Evolutionary conservation across 2,329 filamentous ascomycete species (phyloP), one percentile per base, ranked within the genome.

Genomic region (Curvularia verruculosa): DNA sequence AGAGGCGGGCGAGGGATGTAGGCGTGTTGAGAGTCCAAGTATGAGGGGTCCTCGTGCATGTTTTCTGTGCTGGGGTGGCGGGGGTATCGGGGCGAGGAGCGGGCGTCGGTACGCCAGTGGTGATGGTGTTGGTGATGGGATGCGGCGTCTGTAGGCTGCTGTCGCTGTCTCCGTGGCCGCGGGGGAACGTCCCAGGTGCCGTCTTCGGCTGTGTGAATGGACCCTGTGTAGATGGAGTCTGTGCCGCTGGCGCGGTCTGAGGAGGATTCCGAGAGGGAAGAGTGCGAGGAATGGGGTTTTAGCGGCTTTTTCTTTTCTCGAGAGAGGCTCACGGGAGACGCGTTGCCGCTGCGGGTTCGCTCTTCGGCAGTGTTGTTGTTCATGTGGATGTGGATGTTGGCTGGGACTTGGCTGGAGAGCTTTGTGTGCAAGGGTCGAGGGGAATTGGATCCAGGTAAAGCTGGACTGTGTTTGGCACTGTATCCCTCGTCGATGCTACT

Each of bases 211-310:
- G 63, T 66, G 29, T 65, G 63, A 8, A 54, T 45, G 5, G 69
- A 72, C 3, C 64, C 61, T 28, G 56, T 55, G 15, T 61, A 57
- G 37, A 60, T 61, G 9, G 65, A 69, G 8, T 57, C 60, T 1
- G 65, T 69, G 23, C 66, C 67, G 37, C 69, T 72, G 52, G 60
- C 63, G 6, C 60, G 53, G 21, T 65, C 57, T 44, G 49, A 61
- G 2, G 64, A 71, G n/a, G 55, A 56, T 9, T 31, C 24, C 8
- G 65, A 66, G 56, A 67, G 64, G 5, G 56, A 51, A 19, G 66
- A 52, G 18, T 67, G 63, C 1, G 60, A 45, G 3, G 29, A 28
- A 29, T 52, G 53, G 7, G 50, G 43, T 5, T 59, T 64, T 18
- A 58, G 58, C 9, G 49, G 3, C 45, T 56, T 64, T 6, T 37